Percentiles rank a stretch among this genome's conserved stretches.
Conservation (phyloP, 1,284 basidiomycete genomes). For the Spongiforma sp. region DNA sequence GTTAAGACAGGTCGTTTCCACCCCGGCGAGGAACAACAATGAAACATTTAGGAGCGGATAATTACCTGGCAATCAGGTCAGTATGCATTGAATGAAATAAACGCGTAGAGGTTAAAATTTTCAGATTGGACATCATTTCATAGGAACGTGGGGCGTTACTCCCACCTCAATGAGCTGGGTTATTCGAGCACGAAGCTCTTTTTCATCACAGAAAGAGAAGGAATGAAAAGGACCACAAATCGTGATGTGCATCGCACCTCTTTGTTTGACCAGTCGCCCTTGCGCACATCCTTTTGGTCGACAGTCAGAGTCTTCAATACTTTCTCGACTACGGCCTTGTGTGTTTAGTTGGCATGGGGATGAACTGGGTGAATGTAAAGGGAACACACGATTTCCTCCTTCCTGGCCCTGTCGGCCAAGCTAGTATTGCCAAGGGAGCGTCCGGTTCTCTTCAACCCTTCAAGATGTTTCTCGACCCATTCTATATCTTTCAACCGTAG, state of each 20-base stretch:
- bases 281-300: constrained; percentile 92
- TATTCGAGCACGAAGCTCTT: constrained; percentile 80
- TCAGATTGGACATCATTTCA: constrained; percentile 67
- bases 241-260: constrained; percentile 82
- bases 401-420: constrained; percentile 94
- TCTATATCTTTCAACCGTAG: constrained; percentile 97
- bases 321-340: constrained; percentile 85
- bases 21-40: constrained; percentile 62
- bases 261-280: constrained; percentile 95
- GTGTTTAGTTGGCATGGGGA: constrained; percentile 23
- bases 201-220: constrained; percentile 63
- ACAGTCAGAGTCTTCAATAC: constrained; percentile 81
- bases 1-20: constrained; percentile 52
- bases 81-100: background rate
- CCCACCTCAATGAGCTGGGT: constrained; percentile 77
- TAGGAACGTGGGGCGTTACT: constrained; percentile 75
- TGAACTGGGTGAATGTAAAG: background rate
- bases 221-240: background rate
- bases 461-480: constrained; percentile 95
- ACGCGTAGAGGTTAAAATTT: constrained; percentile 13
- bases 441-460: constrained; percentile 75
- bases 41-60: constrained; percentile 51
- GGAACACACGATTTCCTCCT: constrained; percentile 88
- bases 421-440: constrained; percentile 78
- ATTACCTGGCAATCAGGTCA: constrained; percentile 27